Evolutionary conservation across 2,329 filamentous ascomycete species (phyloP), one percentile per base, ranked within the genome.

Genomic region (Aspergillus sojae): DNA sequence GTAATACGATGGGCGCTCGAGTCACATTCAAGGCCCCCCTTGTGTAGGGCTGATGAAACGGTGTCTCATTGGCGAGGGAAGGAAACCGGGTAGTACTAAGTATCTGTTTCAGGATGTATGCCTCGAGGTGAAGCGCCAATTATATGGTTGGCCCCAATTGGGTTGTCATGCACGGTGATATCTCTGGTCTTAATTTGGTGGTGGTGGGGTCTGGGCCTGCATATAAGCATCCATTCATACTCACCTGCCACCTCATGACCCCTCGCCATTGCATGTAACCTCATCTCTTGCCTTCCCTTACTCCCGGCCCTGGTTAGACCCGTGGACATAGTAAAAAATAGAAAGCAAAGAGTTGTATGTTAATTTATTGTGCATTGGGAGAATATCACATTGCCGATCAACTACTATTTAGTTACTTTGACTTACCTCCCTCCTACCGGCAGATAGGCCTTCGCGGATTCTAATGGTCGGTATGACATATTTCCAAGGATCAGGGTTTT

Each of bases 221-320:
- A 48, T 58, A 45, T 21, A 58, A 12, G 43, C 56, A 58, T 21
- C 28, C 53, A 56, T 32, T 36, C 43, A 48, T 26, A 16, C 28
- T 7, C 23, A 55, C 19, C 46, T 60, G 48, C 58, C 54, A 32
- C 48, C 28, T 30, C 48, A 21, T 50, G 46, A 50, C 28, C 28
- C 10, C 48, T 52, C 48, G 34, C 67, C 34, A 57, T 30, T 34
- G 12, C 23, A 63, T 63, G 62, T 57, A 58, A 61, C 58, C 53
- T 32, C 30, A 58, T 61, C 68, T 69, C 70, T 60, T 60, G 66
- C 67, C 61, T 59, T 68, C 67, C 66, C 62, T 68, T 63, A 10
- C 45, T 28, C 32, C 39, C 48, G 11, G 11, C 14, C 21, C 32
- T 26, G 21, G 32, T 50, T 58, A 21, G 41, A 34, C 43, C 57